Percentiles rank a stretch among this genome's conserved stretches.
Evolutionary conservation across 2,329 filamentous ascomycete species (phyloP).

Genomic region (Aspergillus amoenus): DNA sequence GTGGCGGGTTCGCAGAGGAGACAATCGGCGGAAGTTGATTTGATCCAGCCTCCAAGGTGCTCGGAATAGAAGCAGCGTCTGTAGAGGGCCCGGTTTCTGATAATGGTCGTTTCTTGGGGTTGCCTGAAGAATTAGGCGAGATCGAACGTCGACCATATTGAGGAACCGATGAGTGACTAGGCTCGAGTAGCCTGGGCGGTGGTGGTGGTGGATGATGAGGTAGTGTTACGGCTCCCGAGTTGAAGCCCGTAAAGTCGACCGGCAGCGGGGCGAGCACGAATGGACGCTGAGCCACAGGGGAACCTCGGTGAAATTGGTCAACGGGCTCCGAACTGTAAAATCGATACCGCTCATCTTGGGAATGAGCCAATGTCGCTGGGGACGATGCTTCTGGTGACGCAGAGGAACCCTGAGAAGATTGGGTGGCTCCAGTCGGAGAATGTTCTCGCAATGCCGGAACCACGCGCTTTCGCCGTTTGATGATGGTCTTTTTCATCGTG

Average conservation of each 20-base stretch:
- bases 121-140: slow-evolving; percentile 30
- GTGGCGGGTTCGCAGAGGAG: slow-evolving; percentile 33
- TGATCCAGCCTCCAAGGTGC: slow-evolving; percentile 33
- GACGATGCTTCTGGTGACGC: slow-evolving; percentile 42
- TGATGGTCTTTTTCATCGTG: slow-evolving; percentile 98
- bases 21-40: slow-evolving; percentile 42
- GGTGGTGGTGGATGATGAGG: slow-evolving; percentile 32
- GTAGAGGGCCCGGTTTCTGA: slow-evolving; percentile 31
- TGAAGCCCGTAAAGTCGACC: slow-evolving; percentile 52
- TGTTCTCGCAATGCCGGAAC: slow-evolving; percentile 69
- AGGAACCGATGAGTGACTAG: slow-evolving; percentile 27
- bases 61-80: slow-evolving; percentile 28
- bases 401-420: slow-evolving; percentile 45
- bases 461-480: slow-evolving; percentile 92
- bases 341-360: slow-evolving; percentile 32
- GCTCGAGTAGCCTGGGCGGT: slow-evolving; percentile 31
- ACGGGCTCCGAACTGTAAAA: slow-evolving; percentile 35
- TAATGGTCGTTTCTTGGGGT: slow-evolving; percentile 38
- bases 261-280: slow-evolving; percentile 43
- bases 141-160: slow-evolving; percentile 34
- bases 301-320: slow-evolving; percentile 36
- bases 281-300: slow-evolving; percentile 39
- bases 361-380: slow-evolving; percentile 31
- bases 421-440: slow-evolving; percentile 41
- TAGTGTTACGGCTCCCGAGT: slow-evolving; percentile 32